Conservation (phyloP, 805 yeast species). For the Pachysolen tannophilus region DNA sequence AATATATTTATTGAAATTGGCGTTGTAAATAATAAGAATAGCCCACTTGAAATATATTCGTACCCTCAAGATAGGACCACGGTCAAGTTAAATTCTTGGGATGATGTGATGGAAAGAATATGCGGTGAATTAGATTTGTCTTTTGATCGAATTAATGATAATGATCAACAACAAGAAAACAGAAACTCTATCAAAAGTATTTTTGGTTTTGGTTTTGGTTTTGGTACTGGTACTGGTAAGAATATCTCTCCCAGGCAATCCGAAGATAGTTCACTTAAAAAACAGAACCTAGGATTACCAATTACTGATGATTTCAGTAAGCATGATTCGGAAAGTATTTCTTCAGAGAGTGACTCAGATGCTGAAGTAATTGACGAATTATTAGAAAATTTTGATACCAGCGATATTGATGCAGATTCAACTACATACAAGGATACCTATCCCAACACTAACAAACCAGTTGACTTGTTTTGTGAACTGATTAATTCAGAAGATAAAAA, state of each 20-base stretch:
- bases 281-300: no score
- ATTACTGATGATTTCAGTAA: no score
- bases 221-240: neutral
- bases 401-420: neutral
- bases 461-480: no score
- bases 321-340: slow-evolving; percentile 1
- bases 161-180: no score
- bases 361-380: slow-evolving; percentile 8
- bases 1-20: slow-evolving; percentile 6
- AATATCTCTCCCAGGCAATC: no score
- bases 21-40: neutral
- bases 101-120: slow-evolving; percentile 26
- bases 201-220: no score
- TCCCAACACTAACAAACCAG: no score
- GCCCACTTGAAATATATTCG: neutral
- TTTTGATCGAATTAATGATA: slow-evolving; percentile 17
- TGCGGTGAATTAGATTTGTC: slow-evolving; percentile 23
- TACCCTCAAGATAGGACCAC: neutral
- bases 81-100: slow-evolving; percentile 16
- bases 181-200: no score
- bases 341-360: slow-evolving; percentile 10
- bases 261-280: no score
- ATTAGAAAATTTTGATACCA: slow-evolving; percentile 1
- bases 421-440: no score
- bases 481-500: neutral